These are phyloP conservation scores for Verticillium nubilum DNA, from an alignment of 2,329 filamentous ascomycete genomes.

Conservation along the genomic window DNA sequence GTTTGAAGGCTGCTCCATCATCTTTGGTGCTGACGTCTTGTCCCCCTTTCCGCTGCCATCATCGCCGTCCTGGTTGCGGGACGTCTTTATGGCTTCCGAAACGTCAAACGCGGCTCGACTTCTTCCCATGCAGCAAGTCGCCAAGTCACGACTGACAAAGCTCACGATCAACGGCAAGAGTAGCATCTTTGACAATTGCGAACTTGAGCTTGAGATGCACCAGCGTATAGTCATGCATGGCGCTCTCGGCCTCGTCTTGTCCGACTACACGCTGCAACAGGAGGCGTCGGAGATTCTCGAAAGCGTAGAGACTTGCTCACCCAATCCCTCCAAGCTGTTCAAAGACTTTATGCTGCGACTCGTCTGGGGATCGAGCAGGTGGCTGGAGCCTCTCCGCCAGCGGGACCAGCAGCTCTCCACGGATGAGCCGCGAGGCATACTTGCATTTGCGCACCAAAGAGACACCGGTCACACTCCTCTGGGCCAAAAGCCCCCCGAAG, in stretches of 20 bases:
- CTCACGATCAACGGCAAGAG: conserved; percentile 21
- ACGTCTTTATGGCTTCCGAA: conserved; percentile 14
- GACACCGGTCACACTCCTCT: background rate
- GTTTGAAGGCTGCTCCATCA: conserved; percentile 19
- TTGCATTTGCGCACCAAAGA: background rate
- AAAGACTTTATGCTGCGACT: conserved; percentile 4
- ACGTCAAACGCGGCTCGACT: conserved; percentile 14
- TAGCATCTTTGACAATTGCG: conserved; percentile 19
- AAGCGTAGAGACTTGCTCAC: conserved; percentile 6
- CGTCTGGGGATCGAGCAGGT: conserved; percentile 3
- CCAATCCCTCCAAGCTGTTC: conserved; percentile 6
- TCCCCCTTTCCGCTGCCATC: background rate
- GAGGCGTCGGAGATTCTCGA: conserved; percentile 12
- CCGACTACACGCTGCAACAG: conserved; percentile 11
- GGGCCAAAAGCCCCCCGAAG: background rate
- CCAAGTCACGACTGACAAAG: conserved; percentile 12
- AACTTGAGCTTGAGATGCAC: conserved; percentile 16
- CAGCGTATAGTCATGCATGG: conserved; percentile 1
- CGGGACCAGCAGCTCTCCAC: background rate
- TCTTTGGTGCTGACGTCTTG: conserved; percentile 19
- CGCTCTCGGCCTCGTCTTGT: conserved; percentile 5
- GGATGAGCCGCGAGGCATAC: background rate
- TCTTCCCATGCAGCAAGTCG: conserved; percentile 16
- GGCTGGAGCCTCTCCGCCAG: conserved; percentile 5
- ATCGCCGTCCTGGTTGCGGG: conserved; percentile 18